Evolutionary conservation across 2,329 filamentous ascomycete genomes (phyloP).

Genomic region (Hypoxylon rubiginosum): DNA sequence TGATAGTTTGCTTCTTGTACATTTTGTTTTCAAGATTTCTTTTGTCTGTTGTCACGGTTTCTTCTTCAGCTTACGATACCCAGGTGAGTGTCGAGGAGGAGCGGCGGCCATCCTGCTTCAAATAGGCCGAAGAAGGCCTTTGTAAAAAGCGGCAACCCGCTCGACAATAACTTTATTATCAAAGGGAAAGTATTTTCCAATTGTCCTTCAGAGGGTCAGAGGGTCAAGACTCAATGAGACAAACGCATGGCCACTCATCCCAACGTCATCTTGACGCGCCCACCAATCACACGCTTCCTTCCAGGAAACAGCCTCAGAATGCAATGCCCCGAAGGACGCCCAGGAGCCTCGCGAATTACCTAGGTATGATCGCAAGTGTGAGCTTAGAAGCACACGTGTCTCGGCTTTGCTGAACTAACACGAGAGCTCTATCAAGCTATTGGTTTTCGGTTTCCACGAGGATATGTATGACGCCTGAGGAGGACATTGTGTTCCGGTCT

Average conservation of each 20-base stretch:
- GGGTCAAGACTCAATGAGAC: not conserved
- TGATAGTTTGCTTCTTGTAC: slow-evolving; percentile 20
- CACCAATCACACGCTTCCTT: slow-evolving; percentile 19
- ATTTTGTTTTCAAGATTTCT: slow-evolving; percentile 2
- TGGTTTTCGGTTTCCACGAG: not conserved
- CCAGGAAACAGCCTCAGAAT: not conserved
- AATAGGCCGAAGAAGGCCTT: not conserved
- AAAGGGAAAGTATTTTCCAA: slow-evolving; percentile 7
- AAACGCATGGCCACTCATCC: slow-evolving; percentile 16
- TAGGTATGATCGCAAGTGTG: not conserved
- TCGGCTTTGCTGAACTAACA: not conserved
- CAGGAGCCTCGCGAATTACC: not conserved
- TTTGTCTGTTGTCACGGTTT: not conserved
- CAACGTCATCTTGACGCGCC: slow-evolving; percentile 21
- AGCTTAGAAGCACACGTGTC: not conserved
- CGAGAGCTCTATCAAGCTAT: not conserved
- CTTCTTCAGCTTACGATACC: not conserved
- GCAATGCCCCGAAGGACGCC: slow-evolving; percentile 2
- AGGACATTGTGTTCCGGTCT: not conserved
- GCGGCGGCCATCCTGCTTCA: slow-evolving; percentile 10
- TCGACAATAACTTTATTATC: slow-evolving; percentile 10
- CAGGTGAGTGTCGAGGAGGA: not conserved
- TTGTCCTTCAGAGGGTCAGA: not conserved
- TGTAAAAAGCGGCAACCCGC: not conserved
- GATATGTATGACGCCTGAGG: not conserved